Percentiles rank a stretch among this genome's conserved stretches.
These are phyloP conservation scores for Yamadazyma laniorum DNA, from an alignment of 805 yeast genomes.

Conservation along the genomic window DNA sequence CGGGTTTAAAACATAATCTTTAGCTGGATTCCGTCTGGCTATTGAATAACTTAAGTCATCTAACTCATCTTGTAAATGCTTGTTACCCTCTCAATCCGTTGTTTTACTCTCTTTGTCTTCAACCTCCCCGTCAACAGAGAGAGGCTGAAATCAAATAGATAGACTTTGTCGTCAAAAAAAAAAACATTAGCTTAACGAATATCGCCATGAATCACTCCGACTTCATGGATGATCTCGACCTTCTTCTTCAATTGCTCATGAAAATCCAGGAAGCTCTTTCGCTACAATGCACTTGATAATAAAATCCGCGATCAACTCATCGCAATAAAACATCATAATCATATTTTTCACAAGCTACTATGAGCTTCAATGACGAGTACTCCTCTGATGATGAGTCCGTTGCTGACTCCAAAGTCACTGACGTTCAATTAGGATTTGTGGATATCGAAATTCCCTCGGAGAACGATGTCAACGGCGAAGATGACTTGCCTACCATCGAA, in stretches of 20 bases:
- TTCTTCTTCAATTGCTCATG: too few relatives aligned
- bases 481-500: constrained; percentile 33
- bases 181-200: neutral
- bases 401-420: constrained; percentile 26
- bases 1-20: too few relatives aligned
- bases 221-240: constrained; percentile 3
- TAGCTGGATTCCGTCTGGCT: too few relatives aligned
- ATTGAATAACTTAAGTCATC: too few relatives aligned
- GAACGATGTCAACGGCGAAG: constrained; percentile 40
- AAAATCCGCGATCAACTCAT: too few relatives aligned
- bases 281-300: too few relatives aligned
- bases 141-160: constrained; percentile 4
- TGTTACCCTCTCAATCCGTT: too few relatives aligned
- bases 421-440: constrained; percentile 59
- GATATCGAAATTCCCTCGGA: constrained; percentile 49
- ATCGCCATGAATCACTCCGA: constrained; percentile 1
- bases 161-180: neutral
- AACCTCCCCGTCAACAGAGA: neutral
- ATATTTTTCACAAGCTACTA: too few relatives aligned
- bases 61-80: too few relatives aligned
- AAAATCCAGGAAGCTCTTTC: too few relatives aligned
- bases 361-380: constrained; percentile 35
- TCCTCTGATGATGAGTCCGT: constrained; percentile 48
- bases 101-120: too few relatives aligned
- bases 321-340: too few relatives aligned